Percentiles rank a stretch among this genome's conserved stretches.
Evolutionary conservation across 257 asterid genomes (phyloP).

Genomic region (Solanum appendiculatum): DNA sequence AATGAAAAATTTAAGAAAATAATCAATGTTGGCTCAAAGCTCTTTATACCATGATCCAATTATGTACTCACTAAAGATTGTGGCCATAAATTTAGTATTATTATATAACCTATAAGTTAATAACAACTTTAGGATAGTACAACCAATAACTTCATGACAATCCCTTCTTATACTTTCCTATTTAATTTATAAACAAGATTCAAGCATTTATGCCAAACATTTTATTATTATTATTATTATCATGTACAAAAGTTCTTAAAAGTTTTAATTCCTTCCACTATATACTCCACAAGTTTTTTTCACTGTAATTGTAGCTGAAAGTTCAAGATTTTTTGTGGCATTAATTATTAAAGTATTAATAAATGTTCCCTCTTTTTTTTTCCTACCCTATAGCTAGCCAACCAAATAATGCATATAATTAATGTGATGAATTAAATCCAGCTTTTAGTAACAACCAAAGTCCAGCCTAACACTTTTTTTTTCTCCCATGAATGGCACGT

Average conservation of each 20-base stretch:
- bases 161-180: background rate
- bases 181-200: background rate
- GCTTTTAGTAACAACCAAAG: constrained; percentile 5
- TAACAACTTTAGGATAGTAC: background rate
- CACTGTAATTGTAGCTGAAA: background rate
- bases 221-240: background rate
- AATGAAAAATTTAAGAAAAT: background rate
- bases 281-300: background rate
- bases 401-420: background rate
- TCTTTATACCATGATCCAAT: background rate
- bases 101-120: background rate
- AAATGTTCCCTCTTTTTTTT: background rate
- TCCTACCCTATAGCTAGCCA: background rate
- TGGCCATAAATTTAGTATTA: background rate
- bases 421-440: constrained; percentile 3
- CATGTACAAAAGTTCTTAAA: background rate
- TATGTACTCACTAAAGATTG: background rate
- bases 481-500: background rate
- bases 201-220: background rate
- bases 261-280: background rate
- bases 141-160: background rate
- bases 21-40: background rate
- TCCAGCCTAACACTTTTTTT: constrained; percentile 7
- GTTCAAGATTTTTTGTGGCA: background rate
- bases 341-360: background rate